Conservation (phyloP, 2,329 filamentous ascomycete genomes). For the Nothophaeocryptopus gaeumannii region DNA sequence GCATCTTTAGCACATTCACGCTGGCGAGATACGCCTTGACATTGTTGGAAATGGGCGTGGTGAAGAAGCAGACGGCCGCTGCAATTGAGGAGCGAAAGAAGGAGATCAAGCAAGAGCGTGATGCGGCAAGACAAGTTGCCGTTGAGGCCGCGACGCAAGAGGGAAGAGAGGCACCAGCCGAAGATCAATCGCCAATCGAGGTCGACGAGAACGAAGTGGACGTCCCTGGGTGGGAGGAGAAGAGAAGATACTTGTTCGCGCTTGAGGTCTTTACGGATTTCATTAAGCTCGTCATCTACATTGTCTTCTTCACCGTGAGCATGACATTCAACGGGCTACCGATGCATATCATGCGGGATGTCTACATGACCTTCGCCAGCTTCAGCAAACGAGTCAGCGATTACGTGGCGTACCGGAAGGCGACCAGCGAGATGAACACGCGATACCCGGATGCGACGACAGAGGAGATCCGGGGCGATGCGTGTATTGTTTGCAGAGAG, state of each 20-base stretch:
- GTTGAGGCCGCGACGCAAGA: conserved; percentile 32
- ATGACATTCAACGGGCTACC: conserved; percentile 92
- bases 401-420: conserved; percentile 83
- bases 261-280: conserved; percentile 80
- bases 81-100: conserved; percentile 66
- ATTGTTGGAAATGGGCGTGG: conserved; percentile 71
- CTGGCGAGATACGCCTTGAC: conserved; percentile 74
- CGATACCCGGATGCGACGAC: conserved; percentile 84
- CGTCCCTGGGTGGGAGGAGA: conserved; percentile 92
- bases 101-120: conserved; percentile 58
- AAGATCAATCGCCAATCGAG: conserved; percentile 59
- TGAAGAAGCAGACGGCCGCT: conserved; percentile 68
- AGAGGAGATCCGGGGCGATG: conserved; percentile 80
- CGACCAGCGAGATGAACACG: conserved; percentile 88
- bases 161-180: conserved; percentile 46
- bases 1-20: conserved; percentile 77
- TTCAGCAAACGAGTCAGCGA: conserved; percentile 88
- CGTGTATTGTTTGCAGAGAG: conserved; percentile 96
- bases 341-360: conserved; percentile 92
- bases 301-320: conserved; percentile 89
- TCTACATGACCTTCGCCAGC: conserved; percentile 89
- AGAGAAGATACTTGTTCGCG: conserved; percentile 87
- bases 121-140: conserved; percentile 39
- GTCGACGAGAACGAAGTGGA: conserved; percentile 93
- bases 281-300: conserved; percentile 83